Evolutionary conservation across 768 basidiomycete genomes (phyloP), one percentile per base, ranked within the genome.

Genomic region (Chiua virens): DNA sequence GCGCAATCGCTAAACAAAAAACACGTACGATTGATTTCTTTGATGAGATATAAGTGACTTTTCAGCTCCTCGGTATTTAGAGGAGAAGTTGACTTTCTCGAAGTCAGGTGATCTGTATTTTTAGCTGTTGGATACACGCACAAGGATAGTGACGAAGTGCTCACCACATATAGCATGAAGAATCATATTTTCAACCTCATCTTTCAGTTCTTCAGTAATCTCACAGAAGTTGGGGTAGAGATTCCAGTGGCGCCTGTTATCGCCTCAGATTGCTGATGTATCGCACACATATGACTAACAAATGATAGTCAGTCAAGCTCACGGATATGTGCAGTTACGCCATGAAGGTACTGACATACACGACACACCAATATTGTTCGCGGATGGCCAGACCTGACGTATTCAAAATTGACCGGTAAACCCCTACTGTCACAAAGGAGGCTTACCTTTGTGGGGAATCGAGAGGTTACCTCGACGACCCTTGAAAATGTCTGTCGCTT

Each of bases 361-460:
- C 25, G n/a, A 8, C 51, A 32, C 28, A 75, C 73, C 73, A 74
- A 39, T 73, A 74, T 17, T 75, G 65, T 7, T 60, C 58, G 59
- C 73, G 58, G 17, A 74, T 57, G 22, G 55, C 73, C 28, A 70
- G 40, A 23, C 66, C 74, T 75, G n/a, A 32, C n/a, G 18, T 3
- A 23, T 8, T 42, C 17, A 38, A 30, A 42, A 9, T 28, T 0
- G 0, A 48, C 40, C 18, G 8, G 23, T 34, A n/a, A 27, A 42
- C 9, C 20, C 8, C 3, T 22, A 4, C 17, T 28, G 23, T 34
- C 4, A 20, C 4, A 20, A 28, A 20, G 25, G 25, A 8, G 40
- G 25, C 25, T 42, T 27, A 65, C 68, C 62, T 61, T 65, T 63
- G 45, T 69, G 68, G 2, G 63, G 43, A 42, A 27, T 9, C 1